Percentiles rank a stretch among this genome's conserved stretches.
Evolutionary conservation across 768 basidiomycete genomes (phyloP).

Genomic region (Tulasnella sp.): DNA sequence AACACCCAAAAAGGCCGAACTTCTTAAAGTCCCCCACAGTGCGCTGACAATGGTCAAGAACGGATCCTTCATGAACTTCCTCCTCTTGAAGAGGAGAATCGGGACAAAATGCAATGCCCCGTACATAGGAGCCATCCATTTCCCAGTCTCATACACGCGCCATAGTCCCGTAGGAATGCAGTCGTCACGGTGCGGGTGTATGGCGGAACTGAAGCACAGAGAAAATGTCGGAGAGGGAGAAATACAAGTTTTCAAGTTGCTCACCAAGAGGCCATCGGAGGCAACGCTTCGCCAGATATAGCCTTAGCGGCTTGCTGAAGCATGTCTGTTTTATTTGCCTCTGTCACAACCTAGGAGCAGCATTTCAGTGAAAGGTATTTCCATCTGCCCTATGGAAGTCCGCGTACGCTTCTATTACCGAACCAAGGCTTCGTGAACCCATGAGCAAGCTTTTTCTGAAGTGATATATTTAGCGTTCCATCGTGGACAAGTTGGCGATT

Average conservation of each 20-base stretch:
- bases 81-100: constrained; percentile 67
- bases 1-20: constrained; percentile 74
- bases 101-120: constrained; percentile 86
- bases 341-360: constrained; percentile 2
- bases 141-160: constrained; percentile 69
- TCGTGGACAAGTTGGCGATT: constrained; percentile 50
- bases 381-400: not conserved
- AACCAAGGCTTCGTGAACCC: constrained; percentile 26
- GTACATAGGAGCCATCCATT: constrained; percentile 68
- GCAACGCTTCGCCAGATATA: constrained; percentile 17
- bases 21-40: constrained; percentile 60
- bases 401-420: constrained; percentile 1
- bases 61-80: constrained; percentile 54
- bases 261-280: constrained; percentile 25
- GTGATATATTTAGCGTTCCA: constrained; percentile 41
- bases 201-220: constrained; percentile 36
- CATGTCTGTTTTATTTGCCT: constrained; percentile 11
- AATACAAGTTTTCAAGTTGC: not conserved
- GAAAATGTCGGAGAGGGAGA: not conserved
- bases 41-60: constrained; percentile 52
- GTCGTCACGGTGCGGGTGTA: constrained; percentile 62
- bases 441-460: constrained; percentile 43
- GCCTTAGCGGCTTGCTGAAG: constrained; percentile 21
- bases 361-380: not conserved
- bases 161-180: constrained; percentile 51